Base-by-base conservation (phyloP, 2,329 filamentous ascomycete species). In the Penicillium sp. region DNA sequence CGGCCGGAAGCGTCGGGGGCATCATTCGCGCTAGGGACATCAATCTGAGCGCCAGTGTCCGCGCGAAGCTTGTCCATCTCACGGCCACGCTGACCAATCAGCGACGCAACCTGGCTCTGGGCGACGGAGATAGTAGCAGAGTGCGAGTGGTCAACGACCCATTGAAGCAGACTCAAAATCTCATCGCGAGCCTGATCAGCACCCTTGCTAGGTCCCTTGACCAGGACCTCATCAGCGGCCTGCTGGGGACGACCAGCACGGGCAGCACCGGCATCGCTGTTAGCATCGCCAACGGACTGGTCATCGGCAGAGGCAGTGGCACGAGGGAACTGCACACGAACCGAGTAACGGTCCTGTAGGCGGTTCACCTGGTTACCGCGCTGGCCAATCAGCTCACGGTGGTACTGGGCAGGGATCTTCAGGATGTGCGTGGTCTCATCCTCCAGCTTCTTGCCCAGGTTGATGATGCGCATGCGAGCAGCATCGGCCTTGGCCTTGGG, bases 261-360 rank as follows among this genome's bases (percentile, higher is more conserved):
- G 55, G 80, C 77, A 63, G 85, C 87, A 60, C 81, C 82, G 55
- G 82, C 81, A 61, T 94, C 90, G 65, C 88, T 90, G 30, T 84
- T 83, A 40, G 85, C 88, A 68, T 94, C 93, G 14, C 83, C 85
- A 64, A 85, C 85, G 14, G 87, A 86, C 60, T 88, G 85, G 59
- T 96, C 92, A 61, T 95, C 91, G 61, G 85, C 83, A 55, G 57
- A 40, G 45, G 65, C 76, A 53, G 75, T 76, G 55, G 70, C 70
- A 54, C 93, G 91, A 43, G 95, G 95, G 83, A 99, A 99, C 80
- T 97, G 94, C 70, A 99, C 95, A 65, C 93, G 88, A 45, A 99
- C 95, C 73, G 90, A 89, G 83, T 99, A 97, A 51, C 93, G 90
- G 58, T 89, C 92, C 79, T 99, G 93, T 26, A 99, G 85, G 67